Conservation (phyloP, 2,329 filamentous ascomycete species). For the Aspergillus brunneoviolaceus region DNA sequence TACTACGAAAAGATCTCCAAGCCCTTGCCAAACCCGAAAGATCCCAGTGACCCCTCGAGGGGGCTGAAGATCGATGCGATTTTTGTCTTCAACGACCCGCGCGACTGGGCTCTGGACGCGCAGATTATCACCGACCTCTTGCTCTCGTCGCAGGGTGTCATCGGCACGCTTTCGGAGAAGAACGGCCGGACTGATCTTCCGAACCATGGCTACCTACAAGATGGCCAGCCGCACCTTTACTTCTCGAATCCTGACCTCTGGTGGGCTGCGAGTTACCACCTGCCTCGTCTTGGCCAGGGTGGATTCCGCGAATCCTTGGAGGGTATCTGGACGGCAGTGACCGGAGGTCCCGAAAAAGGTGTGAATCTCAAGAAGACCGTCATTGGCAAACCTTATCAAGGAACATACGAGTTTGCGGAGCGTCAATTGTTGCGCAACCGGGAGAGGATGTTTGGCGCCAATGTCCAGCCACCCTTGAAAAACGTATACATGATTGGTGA, state of each 20-base stretch:
- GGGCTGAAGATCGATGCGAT: conserved; percentile 81
- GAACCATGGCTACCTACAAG: conserved; percentile 77
- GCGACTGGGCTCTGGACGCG: conserved; percentile 91
- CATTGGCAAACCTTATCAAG: conserved; percentile 77
- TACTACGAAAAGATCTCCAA: conserved; percentile 57
- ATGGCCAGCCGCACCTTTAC: conserved; percentile 76
- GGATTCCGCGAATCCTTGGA: conserved; percentile 80
- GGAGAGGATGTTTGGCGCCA: conserved; percentile 45
- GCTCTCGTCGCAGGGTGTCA: conserved; percentile 71
- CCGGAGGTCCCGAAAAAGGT: conserved; percentile 55
- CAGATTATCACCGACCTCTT: conserved; percentile 83
- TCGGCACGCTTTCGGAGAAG: conserved; percentile 74
- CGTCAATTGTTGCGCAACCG: conserved; percentile 65
- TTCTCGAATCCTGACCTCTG: conserved; percentile 89
- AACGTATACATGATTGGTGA: conserved; percentile 94
- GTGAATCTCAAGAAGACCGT: conserved; percentile 61
- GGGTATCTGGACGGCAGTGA: conserved; percentile 75
- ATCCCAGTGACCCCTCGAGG: conserved; percentile 43
- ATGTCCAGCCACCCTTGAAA: conserved; percentile 52
- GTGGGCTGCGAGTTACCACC: conserved; percentile 82
- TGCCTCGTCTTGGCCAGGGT: conserved; percentile 86
- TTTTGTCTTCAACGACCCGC: conserved; percentile 91
- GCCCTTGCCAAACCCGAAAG: conserved; percentile 37
- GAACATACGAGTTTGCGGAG: conserved; percentile 84
- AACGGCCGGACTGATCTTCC: conserved; percentile 66